Evolutionary conservation across 208 protist genomes (phyloP).

Genomic region (Leptomonas seymouri): DNA sequence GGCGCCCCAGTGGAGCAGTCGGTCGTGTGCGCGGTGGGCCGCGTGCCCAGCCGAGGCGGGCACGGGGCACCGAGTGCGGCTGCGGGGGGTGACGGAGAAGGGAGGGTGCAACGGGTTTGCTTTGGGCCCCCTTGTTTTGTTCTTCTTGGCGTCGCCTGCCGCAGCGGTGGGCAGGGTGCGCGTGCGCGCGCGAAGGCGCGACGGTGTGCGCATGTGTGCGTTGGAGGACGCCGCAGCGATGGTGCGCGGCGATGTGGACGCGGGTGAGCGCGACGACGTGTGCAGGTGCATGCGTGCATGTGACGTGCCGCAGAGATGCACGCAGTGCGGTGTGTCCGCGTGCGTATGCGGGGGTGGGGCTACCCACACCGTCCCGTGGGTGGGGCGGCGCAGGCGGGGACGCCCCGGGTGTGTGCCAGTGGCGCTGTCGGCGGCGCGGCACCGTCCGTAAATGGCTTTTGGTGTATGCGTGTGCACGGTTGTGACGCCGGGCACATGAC

Average conservation of each 20-base stretch:
- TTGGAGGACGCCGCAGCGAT: slow-evolving; percentile 12
- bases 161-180: slow-evolving; percentile 19
- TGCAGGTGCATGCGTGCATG: slow-evolving; percentile 7
- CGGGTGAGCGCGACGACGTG: slow-evolving; percentile 4
- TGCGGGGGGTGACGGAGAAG: slow-evolving; percentile 21
- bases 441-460: slow-evolving; percentile 11
- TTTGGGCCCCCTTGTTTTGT: slow-evolving; percentile 21
- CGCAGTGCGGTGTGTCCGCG: slow-evolving; percentile 12
- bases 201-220: slow-evolving; percentile 8
- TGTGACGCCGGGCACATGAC: slow-evolving; percentile 25
- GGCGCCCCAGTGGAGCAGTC: slow-evolving; percentile 33
- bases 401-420: slow-evolving; percentile 23
- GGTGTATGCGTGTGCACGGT: slow-evolving; percentile 11
- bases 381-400: slow-evolving; percentile 12
- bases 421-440: slow-evolving; percentile 30
- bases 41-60: neutral
- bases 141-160: slow-evolving; percentile 18
- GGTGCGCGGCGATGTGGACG: slow-evolving; percentile 10
- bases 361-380: slow-evolving; percentile 16
- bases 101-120: slow-evolving; percentile 55
- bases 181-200: slow-evolving; percentile 1
- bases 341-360: slow-evolving; percentile 24
- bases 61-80: slow-evolving; percentile 19
- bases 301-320: neutral
- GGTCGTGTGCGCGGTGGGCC: slow-evolving; percentile 26